A percentile compares a stretch with the other conserved stretches of the same genome.
Conservation (phyloP, 106 monocot species). For the Agapanthus africanus region DNA sequence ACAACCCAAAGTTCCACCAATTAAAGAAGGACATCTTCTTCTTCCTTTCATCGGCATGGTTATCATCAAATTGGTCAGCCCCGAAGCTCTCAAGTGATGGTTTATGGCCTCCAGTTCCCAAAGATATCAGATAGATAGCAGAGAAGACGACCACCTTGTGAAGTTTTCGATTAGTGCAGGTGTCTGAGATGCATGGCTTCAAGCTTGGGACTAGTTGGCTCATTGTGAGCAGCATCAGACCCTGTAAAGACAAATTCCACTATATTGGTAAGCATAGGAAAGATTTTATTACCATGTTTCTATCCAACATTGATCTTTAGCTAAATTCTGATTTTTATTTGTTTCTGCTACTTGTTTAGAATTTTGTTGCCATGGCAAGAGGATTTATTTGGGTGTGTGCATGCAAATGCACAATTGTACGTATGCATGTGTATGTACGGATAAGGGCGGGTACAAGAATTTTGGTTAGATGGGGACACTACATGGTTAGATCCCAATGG, state of each 20-base stretch:
- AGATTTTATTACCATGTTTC: background rate
- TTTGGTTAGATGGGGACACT: too few species aligned
- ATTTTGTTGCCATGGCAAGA: too few species aligned
- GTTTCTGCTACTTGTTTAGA: too few species aligned
- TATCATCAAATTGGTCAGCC: constrained; percentile 70
- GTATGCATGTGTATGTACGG: too few species aligned
- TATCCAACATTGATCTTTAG: too few species aligned
- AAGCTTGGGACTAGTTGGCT: constrained; percentile 43
- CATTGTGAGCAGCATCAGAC: constrained; percentile 33
- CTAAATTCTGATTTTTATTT: too few species aligned
- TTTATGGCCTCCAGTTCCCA: constrained; percentile 68
- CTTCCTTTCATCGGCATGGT: constrained; percentile 37
- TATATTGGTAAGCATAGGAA: background rate
- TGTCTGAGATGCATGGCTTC: constrained; percentile 16
- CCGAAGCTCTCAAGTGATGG: constrained; percentile 76
- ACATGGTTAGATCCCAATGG: too few species aligned
- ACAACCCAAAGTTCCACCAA: constrained; percentile 70
- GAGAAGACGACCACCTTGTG: constrained; percentile 51
- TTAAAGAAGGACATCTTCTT: constrained; percentile 84
- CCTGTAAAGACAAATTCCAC: constrained; percentile 21
- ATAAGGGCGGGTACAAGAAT: too few species aligned
- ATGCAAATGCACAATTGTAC: too few species aligned
- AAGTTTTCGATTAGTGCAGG: constrained; percentile 10
- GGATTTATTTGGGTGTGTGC: too few species aligned
- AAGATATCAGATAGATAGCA: constrained; percentile 56